Percentiles rank a stretch among this genome's conserved stretches.
phyloP scores from a whole-genome alignment of 139 green algal genomes.

The Picochlorum costavermella region DNA sequence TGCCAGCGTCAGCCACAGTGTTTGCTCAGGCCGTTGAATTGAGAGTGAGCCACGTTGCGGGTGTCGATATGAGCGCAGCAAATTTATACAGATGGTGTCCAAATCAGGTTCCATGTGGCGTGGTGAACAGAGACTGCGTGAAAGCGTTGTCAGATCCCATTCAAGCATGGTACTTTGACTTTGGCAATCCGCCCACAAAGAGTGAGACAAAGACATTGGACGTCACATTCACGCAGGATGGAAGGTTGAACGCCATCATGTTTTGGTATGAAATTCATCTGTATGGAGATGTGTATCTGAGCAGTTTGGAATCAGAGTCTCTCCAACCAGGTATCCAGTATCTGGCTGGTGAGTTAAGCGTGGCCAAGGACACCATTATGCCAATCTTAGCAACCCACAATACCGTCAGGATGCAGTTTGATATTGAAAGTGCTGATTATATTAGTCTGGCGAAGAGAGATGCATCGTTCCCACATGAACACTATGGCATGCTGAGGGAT shows the following conservation, averaged over 20 bases:
- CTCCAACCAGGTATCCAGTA: slow-evolving; percentile 64
- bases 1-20: slow-evolving; percentile 60
- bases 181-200: slow-evolving; percentile 38
- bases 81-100: slow-evolving; percentile 55
- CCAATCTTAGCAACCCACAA: slow-evolving; percentile 57
- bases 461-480: slow-evolving; percentile 47
- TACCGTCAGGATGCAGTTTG: slow-evolving; percentile 57
- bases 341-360: slow-evolving; percentile 50
- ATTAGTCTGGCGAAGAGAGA: slow-evolving; percentile 44
- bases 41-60: slow-evolving; percentile 29
- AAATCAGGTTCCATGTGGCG: slow-evolving; percentile 31
- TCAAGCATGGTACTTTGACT: slow-evolving; percentile 64
- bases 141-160: slow-evolving; percentile 36
- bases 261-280: slow-evolving; percentile 67
- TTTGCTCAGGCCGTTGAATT: slow-evolving; percentile 53
- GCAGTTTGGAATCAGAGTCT: slow-evolving; percentile 22
- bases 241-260: slow-evolving; percentile 53
- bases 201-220: slow-evolving; percentile 46
- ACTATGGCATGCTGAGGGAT: slow-evolving; percentile 55
- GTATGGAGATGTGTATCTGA: slow-evolving; percentile 34
- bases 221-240: slow-evolving; percentile 35
- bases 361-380: slow-evolving; percentile 35
- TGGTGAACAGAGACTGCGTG: background rate
- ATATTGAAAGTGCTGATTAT: slow-evolving; percentile 56
- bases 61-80: slow-evolving; percentile 46